A percentile compares a stretch with the other conserved stretches of the same genome.
Conservation (phyloP, 164 flowering plant species). For the Macadamia integrifolia region DNA sequence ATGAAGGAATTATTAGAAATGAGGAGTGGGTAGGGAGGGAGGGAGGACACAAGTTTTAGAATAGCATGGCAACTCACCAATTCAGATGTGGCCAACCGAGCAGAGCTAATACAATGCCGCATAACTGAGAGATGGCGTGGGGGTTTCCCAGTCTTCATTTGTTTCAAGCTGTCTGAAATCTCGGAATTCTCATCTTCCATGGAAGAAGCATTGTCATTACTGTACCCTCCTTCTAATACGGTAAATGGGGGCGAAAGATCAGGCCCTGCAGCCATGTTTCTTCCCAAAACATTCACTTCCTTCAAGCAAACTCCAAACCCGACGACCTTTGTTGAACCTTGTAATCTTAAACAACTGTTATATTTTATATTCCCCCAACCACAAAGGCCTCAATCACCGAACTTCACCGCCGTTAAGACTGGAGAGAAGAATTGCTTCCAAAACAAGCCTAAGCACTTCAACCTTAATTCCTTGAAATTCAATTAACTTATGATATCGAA, state of each 20-base stretch:
- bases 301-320: conserved; percentile 5
- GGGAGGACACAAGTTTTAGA: no score
- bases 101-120: conserved; percentile 49
- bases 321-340: background rate
- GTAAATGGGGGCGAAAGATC: conserved; percentile 27
- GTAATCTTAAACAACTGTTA: background rate
- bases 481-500: background rate
- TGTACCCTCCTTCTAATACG: conserved; percentile 23
- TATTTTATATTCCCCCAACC: background rate
- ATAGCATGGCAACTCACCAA: conserved; percentile 23
- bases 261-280: conserved; percentile 36
- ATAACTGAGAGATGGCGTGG: conserved; percentile 43
- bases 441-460: background rate
- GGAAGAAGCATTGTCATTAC: conserved; percentile 18
- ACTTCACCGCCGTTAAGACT: background rate
- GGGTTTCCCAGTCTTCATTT: conserved; percentile 40
- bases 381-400: background rate
- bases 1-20: background rate
- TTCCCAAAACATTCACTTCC: conserved; percentile 15
- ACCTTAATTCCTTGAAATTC: background rate
- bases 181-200: conserved; percentile 32
- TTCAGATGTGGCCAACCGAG: conserved; percentile 27
- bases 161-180: conserved; percentile 25
- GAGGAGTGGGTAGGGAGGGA: no score
- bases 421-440: background rate